Base-by-base conservation (phyloP, 2,329 filamentous ascomycete genomes). In the Rasamsonia emersonii region DNA sequence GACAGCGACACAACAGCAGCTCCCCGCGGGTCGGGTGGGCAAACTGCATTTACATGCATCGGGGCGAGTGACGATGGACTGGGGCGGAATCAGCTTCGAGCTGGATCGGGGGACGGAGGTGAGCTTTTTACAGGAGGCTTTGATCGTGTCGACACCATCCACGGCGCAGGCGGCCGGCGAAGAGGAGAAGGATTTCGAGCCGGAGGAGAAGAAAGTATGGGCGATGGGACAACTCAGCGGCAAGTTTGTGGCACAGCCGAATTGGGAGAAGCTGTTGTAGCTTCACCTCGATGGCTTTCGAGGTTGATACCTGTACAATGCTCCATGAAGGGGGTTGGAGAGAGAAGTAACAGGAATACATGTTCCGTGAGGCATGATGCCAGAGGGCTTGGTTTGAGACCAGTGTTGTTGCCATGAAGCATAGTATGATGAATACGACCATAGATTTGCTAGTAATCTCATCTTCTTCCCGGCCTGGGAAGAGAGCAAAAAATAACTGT, bases 151-250 rank as follows among this genome's bases (percentile, higher is more conserved):
- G 33, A 45, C 41, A 30, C 42, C 42, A 28, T 47, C 45, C 15
- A 46, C 37, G 25, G 38, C 35, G 19, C 31, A 36, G 13, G 40
- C 43, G 15, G 48, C 38, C 25, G 50, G 46, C 15, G 40, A 34
- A 9, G 35, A 31, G 8, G 28, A 30, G 4, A 50, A 46, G 30
- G 49, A 54, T 11, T n/a, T n/a, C n/a, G 45, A 44, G 15, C 51
- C 50, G 13, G 52, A 52, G 11, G 53, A 62, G 11, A 55, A 62
- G 25, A 59, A 62, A 35, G 65, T 69, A 21, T 68, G 68, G 54
- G 68, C 68, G 3, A 71, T 79, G 60, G 76, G 75, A 6, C 68
- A 75, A 45, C 62, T 79, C n/a, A 73, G 70, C 51, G 73, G 71
- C 33, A 79, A 77, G 54, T 77, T 79, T 47, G 71, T 79, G 2